phyloP scores from a whole-genome alignment of 495 filamentous ascomycete genomes.

The Podospora appendiculata region DNA sequence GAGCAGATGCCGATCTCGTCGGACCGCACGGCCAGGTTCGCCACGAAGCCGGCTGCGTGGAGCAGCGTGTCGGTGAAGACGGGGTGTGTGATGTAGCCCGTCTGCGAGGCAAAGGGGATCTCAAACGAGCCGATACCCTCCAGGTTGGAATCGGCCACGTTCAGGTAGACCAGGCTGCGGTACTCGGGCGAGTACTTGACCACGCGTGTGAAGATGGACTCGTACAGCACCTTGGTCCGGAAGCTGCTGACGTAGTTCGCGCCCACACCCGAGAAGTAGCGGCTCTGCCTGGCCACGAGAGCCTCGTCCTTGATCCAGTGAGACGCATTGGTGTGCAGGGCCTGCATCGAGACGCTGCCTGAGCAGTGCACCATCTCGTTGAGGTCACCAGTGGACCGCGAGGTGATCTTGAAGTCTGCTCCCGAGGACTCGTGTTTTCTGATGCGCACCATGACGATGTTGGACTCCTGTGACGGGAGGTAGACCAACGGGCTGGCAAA shows the following conservation, averaged over 20 bases:
- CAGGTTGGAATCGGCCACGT: neutral
- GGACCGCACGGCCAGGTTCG: neutral
- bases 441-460: neutral
- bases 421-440: neutral
- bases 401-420: neutral
- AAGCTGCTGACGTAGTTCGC: neutral
- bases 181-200: neutral
- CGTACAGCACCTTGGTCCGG: neutral
- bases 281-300: neutral
- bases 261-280: neutral
- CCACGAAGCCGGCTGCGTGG: neutral
- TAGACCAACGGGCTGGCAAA: neutral
- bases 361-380: neutral
- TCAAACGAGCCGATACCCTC: neutral
- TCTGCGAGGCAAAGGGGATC: neutral
- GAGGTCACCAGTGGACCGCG: neutral
- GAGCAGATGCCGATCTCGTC: neutral
- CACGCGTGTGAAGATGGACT: neutral
- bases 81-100: neutral
- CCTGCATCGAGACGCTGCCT: neutral
- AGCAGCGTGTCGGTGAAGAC: neutral
- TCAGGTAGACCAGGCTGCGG: neutral
- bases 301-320: neutral
- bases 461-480: no score
- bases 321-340: neutral